These are phyloP conservation scores for Lecanicillium sp. DNA, from an alignment of 2,329 filamentous ascomycete genomes.

Conservation along the genomic window DNA sequence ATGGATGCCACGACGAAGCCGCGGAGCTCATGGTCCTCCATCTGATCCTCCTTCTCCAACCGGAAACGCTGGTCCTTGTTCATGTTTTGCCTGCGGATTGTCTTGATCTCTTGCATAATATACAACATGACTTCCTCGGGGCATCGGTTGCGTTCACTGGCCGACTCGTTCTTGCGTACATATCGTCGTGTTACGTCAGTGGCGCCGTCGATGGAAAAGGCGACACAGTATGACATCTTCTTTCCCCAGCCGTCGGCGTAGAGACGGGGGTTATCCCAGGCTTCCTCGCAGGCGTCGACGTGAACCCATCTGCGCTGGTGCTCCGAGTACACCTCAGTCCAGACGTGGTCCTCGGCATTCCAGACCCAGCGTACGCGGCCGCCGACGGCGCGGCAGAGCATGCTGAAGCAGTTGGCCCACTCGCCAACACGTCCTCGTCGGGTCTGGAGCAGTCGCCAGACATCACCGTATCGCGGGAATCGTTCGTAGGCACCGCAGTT, in stretches of 20 bases:
- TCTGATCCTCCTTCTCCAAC: constrained; percentile 72
- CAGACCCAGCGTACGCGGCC: constrained; percentile 93
- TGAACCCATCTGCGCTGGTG: constrained; percentile 95
- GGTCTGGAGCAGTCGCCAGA: constrained; percentile 86
- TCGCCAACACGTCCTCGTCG: constrained; percentile 82
- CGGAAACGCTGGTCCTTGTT: constrained; percentile 78
- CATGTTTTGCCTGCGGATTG: constrained; percentile 75
- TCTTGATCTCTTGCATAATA: constrained; percentile 87
- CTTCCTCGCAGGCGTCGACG: constrained; percentile 88
- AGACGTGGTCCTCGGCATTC: constrained; percentile 96
- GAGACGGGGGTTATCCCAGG: constrained; percentile 88
- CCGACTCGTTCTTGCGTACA: constrained; percentile 65
- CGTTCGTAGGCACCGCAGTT: constrained; percentile 75
- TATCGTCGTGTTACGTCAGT: constrained; percentile 62
- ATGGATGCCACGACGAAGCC: constrained; percentile 69
- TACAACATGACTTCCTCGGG: constrained; percentile 87
- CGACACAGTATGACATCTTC: constrained; percentile 95
- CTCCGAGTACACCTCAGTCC: constrained; percentile 95
- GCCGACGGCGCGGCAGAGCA: constrained; percentile 91
- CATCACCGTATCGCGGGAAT: constrained; percentile 91
- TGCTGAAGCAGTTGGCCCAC: constrained; percentile 98
- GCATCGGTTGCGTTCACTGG: constrained; percentile 69
- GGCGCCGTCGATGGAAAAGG: constrained; percentile 84
- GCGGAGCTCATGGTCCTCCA: constrained; percentile 69
- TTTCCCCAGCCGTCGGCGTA: constrained; percentile 95